These are phyloP conservation scores for Rhodomyrtus psidioides DNA, from an alignment of 441 rosid species.

Conservation along the genomic window DNA sequence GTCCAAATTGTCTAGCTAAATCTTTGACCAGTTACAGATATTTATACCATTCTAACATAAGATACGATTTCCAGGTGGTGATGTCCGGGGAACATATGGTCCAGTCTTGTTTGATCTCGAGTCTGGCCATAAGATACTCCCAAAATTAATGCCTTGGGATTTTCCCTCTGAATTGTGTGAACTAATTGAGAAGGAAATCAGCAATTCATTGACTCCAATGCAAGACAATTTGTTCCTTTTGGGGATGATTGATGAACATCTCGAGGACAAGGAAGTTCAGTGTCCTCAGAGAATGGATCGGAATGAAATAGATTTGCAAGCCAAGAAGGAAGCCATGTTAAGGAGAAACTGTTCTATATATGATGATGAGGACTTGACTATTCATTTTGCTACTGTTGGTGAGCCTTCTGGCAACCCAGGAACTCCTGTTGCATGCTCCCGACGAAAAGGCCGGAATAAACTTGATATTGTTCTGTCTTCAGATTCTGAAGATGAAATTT, in stretches of 20 bases:
- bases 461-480: constrained; percentile 57
- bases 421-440: constrained; percentile 33
- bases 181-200: constrained; percentile 66
- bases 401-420: constrained; percentile 35
- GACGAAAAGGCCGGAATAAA: constrained; percentile 33
- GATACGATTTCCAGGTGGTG: constrained; percentile 28
- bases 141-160: constrained; percentile 55
- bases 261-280: constrained; percentile 24
- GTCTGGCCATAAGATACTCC: constrained; percentile 50
- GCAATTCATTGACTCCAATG: constrained; percentile 29
- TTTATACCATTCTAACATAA: background rate
- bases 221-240: constrained; percentile 28
- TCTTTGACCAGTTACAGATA: background rate
- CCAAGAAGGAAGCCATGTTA: constrained; percentile 80
- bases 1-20: background rate
- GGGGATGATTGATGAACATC: constrained; percentile 31
- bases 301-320: constrained; percentile 32
- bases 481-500: constrained; percentile 75
- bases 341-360: constrained; percentile 41
- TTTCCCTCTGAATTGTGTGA: constrained; percentile 77
- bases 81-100: constrained; percentile 11
- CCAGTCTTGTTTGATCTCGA: constrained; percentile 46
- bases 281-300: constrained; percentile 21
- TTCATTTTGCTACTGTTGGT: constrained; percentile 18
- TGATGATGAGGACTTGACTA: constrained; percentile 33